Evolutionary conservation across 306 rosid genomes (phyloP).

Genomic region (Boehmeria nivea): DNA sequence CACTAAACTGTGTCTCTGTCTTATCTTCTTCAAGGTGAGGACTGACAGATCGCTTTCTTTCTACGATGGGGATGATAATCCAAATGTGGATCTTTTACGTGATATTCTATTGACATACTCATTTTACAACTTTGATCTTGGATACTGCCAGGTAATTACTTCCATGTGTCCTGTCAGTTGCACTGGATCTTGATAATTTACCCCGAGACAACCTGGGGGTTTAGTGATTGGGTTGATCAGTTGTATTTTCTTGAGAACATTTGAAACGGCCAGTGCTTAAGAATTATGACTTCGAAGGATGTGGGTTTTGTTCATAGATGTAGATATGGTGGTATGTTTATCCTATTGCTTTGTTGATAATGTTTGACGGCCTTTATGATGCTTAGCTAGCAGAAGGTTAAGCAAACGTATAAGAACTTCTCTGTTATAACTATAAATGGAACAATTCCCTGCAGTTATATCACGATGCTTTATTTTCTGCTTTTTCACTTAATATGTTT

Average conservation of each 20-base stretch:
- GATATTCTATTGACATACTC: slow-evolving; percentile 92
- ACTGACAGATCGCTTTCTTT: slow-evolving; percentile 73
- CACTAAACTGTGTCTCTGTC: too few species aligned
- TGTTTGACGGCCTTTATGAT: too few species aligned
- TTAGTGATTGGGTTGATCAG: too few species aligned
- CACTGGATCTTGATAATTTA: slow-evolving; percentile 15
- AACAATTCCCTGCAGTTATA: background rate
- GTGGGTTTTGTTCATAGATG: too few species aligned
- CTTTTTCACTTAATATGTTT: slow-evolving; percentile 4
- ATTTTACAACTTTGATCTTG: slow-evolving; percentile 98
- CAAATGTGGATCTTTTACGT: slow-evolving; percentile 63
- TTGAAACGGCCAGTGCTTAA: too few species aligned
- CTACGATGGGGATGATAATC: slow-evolving; percentile 95
- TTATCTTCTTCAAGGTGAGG: slow-evolving; percentile 63
- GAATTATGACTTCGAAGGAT: too few species aligned
- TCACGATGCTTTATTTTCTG: background rate
- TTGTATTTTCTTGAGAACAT: too few species aligned
- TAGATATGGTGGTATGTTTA: too few species aligned
- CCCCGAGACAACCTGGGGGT: too few species aligned
- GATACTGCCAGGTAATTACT: slow-evolving; percentile 89
- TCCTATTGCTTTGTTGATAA: too few species aligned
- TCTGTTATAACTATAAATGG: background rate
- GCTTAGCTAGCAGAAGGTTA: too few species aligned
- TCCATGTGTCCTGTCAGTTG: slow-evolving; percentile 12
- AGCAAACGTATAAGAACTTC: background rate